Conservation (phyloP, 164 flowering plant genomes). For the Hamamelis virginiana region DNA sequence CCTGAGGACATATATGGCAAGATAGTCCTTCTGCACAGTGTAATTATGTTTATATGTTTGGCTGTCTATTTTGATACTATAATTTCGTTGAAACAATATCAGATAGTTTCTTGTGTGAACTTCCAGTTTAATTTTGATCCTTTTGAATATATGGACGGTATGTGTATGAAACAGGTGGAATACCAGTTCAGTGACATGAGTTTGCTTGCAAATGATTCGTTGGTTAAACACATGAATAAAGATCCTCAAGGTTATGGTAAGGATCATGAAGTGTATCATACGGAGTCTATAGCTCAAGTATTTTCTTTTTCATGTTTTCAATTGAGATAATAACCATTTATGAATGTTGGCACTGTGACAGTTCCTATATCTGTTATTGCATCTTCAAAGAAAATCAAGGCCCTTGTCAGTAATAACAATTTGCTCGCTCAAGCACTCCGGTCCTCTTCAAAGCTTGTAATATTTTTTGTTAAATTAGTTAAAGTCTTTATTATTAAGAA, state of each 20-base stretch:
- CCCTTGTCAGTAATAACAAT: slow-evolving; percentile 52
- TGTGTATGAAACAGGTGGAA: slow-evolving; percentile 57
- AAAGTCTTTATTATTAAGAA: not conserved
- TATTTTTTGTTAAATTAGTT: slow-evolving; percentile 10
- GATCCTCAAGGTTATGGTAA: slow-evolving; percentile 93
- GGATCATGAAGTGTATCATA: slow-evolving; percentile 10
- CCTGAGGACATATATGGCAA: too few relatives aligned
- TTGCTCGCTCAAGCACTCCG: slow-evolving; percentile 70
- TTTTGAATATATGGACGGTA: not conserved
- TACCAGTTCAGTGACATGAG: slow-evolving; percentile 89
- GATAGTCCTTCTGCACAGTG: too few relatives aligned
- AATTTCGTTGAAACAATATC: not conserved
- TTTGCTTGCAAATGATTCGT: slow-evolving; percentile 76
- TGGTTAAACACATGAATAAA: slow-evolving; percentile 67
- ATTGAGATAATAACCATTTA: slow-evolving; percentile 1
- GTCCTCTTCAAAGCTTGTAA: slow-evolving; percentile 82
- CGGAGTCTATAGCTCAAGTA: not conserved
- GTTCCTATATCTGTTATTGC: slow-evolving; percentile 81
- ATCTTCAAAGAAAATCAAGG: slow-evolving; percentile 80
- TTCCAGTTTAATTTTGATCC: not conserved
- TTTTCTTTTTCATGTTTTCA: not conserved
- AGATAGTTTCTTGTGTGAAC: not conserved
- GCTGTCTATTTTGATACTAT: not conserved
- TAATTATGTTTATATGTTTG: not conserved
- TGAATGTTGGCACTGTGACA: slow-evolving; percentile 25